Conservation (phyloP, 176 grass and related monocot genomes). For the Alopecurus myosuroides region DNA sequence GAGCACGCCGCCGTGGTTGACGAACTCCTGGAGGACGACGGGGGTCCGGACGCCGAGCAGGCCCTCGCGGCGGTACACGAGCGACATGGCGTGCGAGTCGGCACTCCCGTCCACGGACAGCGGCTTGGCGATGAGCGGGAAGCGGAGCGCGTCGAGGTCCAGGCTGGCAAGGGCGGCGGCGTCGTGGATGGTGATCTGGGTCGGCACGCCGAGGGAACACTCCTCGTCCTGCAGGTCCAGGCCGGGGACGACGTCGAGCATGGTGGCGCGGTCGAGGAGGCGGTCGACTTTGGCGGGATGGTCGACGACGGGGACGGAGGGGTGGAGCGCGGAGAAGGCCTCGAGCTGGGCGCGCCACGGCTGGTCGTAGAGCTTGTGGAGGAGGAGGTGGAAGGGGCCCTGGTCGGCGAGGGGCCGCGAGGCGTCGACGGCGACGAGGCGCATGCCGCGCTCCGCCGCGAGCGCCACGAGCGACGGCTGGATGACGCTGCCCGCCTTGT, state of each 20-base stretch:
- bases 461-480: neutral
- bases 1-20: slow-evolving; percentile 51
- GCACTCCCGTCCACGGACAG: slow-evolving; percentile 55
- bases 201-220: neutral
- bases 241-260: neutral
- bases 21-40: slow-evolving; percentile 46
- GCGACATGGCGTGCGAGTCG: slow-evolving; percentile 60
- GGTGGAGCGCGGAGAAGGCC: neutral
- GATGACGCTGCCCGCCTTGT: neutral
- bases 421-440: neutral
- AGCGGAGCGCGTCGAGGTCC: slow-evolving; percentile 19
- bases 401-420: neutral
- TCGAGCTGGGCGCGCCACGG: neutral
- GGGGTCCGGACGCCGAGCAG: slow-evolving; percentile 39
- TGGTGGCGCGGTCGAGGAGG: neutral
- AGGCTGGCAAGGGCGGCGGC: neutral
- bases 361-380: neutral
- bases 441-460: neutral
- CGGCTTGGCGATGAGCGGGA: slow-evolving; percentile 81
- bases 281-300: neutral
- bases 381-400: neutral
- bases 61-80: slow-evolving; percentile 59
- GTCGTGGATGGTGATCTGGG: neutral
- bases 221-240: too few relatives aligned
- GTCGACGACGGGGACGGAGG: neutral